Evolutionary conservation across 805 yeast genomes (phyloP).

Genomic region (Saturnispora kantuleensis): DNA sequence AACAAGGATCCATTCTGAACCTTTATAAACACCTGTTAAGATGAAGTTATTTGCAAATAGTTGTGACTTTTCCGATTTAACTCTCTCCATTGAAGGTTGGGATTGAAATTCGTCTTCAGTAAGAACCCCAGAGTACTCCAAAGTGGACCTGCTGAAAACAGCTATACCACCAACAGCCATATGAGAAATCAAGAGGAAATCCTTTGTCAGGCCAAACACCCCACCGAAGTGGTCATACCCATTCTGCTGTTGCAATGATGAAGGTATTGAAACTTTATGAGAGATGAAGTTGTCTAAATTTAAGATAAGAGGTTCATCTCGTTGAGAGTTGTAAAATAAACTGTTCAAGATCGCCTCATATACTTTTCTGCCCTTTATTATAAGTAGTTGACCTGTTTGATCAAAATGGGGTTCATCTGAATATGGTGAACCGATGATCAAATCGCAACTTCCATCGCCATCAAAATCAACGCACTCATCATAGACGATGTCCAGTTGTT

Average conservation of each 20-base stretch:
- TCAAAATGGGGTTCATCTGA: constrained; percentile 18
- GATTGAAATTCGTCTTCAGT: not conserved
- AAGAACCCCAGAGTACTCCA: not conserved
- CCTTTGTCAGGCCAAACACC: constrained; percentile 21
- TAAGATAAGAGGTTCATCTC: not conserved
- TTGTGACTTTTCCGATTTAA: constrained; percentile 17
- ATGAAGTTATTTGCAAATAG: constrained; percentile 23
- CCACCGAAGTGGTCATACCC: constrained; percentile 37
- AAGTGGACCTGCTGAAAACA: constrained; percentile 22
- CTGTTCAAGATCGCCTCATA: not conserved
- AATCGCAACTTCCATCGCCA: constrained; percentile 31
- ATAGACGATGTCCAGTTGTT: constrained; percentile 32
- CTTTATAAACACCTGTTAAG: constrained; percentile 15
- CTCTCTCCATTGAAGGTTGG: constrained; percentile 1
- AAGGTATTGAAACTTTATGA: constrained; percentile 16
- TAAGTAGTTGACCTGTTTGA: constrained; percentile 13
- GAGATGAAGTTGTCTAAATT: constrained; percentile 4
- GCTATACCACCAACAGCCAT: constrained; percentile 31
- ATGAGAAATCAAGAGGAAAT: constrained; percentile 28
- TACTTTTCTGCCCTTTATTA: constrained; percentile 14
- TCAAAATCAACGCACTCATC: constrained; percentile 24
- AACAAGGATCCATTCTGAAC: constrained; percentile 22
- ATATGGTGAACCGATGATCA: constrained; percentile 37
- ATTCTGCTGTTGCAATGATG: constrained; percentile 7
- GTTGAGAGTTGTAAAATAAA: not conserved